Conservation (phyloP, 2,329 filamentous ascomycete genomes). For the Trichophyton rubrum region DNA sequence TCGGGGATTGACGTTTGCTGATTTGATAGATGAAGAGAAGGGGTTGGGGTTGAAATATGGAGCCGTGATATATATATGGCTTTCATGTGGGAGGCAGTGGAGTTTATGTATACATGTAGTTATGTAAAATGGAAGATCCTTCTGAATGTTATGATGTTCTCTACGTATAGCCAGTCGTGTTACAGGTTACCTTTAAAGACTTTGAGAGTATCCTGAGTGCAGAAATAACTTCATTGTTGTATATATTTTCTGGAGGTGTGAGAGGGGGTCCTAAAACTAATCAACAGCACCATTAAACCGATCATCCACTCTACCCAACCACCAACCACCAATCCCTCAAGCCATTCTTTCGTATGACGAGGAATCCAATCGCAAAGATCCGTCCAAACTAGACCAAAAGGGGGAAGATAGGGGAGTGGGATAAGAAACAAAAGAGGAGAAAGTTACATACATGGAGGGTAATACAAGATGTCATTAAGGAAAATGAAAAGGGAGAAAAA, state of each 20-base stretch:
- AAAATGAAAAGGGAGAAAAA: background rate
- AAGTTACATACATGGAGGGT: background rate
- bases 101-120: slow-evolving; percentile 1
- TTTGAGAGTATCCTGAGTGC: background rate
- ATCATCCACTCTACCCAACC: slow-evolving; percentile 1
- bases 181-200: too few relatives aligned
- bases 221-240: background rate
- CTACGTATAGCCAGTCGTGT: too few relatives aligned
- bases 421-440: background rate
- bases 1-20: background rate
- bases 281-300: background rate
- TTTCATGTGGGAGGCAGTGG: background rate
- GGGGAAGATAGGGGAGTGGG: background rate
- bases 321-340: background rate
- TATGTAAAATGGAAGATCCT: background rate
- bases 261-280: background rate
- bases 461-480: background rate
- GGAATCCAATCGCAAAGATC: background rate
- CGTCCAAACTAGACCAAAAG: background rate
- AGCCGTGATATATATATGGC: background rate
- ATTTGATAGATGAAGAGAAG: background rate
- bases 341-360: background rate
- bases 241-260: background rate
- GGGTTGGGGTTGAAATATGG: background rate
- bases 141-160: background rate